Conservation (phyloP, 805 yeast genomes). For the Yarrowia phangngaensis region DNA sequence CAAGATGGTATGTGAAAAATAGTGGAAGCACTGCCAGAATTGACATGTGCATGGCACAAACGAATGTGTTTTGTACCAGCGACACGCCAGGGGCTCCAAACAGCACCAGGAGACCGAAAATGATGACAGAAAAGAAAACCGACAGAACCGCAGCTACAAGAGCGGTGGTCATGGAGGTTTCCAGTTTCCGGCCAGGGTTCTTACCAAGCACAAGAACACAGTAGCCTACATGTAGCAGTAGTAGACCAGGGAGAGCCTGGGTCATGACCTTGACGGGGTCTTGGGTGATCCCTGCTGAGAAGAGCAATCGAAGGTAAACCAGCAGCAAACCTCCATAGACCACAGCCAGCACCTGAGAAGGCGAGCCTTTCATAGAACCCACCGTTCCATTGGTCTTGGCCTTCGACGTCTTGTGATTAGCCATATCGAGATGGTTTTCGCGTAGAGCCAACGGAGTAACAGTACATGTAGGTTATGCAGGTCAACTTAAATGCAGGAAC, state of each 20-base stretch:
- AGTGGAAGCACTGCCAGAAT: constrained; percentile 60
- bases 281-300: constrained; percentile 20
- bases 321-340: constrained; percentile 11
- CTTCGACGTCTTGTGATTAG: constrained; percentile 21
- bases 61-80: constrained; percentile 51
- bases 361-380: not conserved
- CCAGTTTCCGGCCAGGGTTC: constrained; percentile 17
- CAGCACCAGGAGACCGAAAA: constrained; percentile 46
- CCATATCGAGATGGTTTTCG: constrained; percentile 22
- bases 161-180: constrained; percentile 31
- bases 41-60: constrained; percentile 60
- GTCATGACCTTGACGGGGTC: constrained; percentile 30
- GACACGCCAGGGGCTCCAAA: constrained; percentile 78
- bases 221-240: constrained; percentile 32
- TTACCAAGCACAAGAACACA: constrained; percentile 28
- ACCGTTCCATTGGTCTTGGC: constrained; percentile 14
- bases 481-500: constrained; percentile 1
- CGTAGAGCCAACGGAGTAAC: too few species aligned
- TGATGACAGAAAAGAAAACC: constrained; percentile 35
- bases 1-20: constrained; percentile 52
- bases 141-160: constrained; percentile 36
- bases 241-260: constrained; percentile 29
- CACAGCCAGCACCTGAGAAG: constrained; percentile 16
- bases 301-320: constrained; percentile 17
- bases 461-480: constrained; percentile 24